Evolutionary conservation across 768 basidiomycete genomes (phyloP), one percentile per base, ranked within the genome.

Genomic region (Wakefieldia striispora): DNA sequence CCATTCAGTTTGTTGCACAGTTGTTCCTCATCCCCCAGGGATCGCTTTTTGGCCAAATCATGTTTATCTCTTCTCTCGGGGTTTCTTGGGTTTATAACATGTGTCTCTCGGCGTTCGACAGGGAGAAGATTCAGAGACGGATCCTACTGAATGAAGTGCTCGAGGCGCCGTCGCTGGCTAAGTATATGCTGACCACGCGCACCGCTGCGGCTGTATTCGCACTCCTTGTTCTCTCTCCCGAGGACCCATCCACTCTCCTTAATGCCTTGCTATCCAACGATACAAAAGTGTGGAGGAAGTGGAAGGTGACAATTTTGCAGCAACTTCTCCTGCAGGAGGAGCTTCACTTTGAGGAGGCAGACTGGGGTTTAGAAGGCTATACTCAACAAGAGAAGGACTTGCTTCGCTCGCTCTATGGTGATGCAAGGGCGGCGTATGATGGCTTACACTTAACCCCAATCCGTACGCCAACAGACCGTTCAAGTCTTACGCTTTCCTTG

Each of bases 51-150:
- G 70, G 70, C 12, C 70, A 72, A 50, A 56, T 68, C 49, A 57
- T 72, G 61, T 72, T 72, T 38, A 55, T 72, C 33, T 0, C 46
- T 11, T 64, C 70, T 0, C 66, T 72, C 7, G 63, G 49, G 10
- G 62, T 70, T 23, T 72, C 71, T 13, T 70, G 67, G 68, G 16
- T 53, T 2, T 71, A 72, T 43, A 72, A 70, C 41, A 61, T 59
- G 10, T 71, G 60, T 54, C 45, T 72, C 1, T 64, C 71, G 3
- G 64, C 66, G 8, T 55, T 76, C 68, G 72, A 78, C 40, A 67
- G 51, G 45, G 67, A 64, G 13, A 56, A 54, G 34, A 54, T 61
- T 6, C 61, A 72, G 49, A 56, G 51, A 24, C 40, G 57, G 24
- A 45, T 70, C 16, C n/a, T 69, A 7, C 20, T 69, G 9, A n/a